Evolutionary conservation across 2,329 filamentous ascomycete species (phyloP).

Genomic region (Colletotrichum magnum): DNA sequence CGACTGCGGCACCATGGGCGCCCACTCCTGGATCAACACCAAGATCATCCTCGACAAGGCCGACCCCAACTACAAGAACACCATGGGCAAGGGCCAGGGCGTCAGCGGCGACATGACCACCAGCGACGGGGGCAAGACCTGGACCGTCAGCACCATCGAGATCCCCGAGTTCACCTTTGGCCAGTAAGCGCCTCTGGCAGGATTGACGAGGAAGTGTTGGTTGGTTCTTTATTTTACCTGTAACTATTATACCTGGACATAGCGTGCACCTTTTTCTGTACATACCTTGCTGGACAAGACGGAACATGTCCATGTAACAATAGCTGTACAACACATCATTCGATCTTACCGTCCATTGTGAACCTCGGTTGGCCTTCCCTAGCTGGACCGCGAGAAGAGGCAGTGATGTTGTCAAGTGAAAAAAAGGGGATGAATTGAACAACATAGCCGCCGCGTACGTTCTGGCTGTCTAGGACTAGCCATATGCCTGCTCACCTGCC

Average conservation of each 20-base stretch:
- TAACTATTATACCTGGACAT: constrained; percentile 20
- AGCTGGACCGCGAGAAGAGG: neutral
- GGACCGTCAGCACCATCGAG: constrained; percentile 30
- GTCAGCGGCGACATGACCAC: constrained; percentile 36
- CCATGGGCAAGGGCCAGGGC: constrained; percentile 34
- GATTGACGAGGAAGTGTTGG: neutral
- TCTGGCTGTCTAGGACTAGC: too few relatives aligned
- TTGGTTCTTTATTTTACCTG: neutral
- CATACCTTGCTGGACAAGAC: constrained; percentile 1
- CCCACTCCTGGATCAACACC: constrained; percentile 39
- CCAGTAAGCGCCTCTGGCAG: constrained; percentile 4
- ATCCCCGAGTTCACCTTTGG: constrained; percentile 36
- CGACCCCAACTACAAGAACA: constrained; percentile 35
- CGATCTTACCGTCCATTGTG: neutral
- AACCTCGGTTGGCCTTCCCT: too few relatives aligned
- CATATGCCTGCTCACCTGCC: too few relatives aligned
- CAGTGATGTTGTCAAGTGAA: neutral
- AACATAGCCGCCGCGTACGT: too few relatives aligned
- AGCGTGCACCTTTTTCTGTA: constrained; percentile 7
- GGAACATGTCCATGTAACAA: constrained; percentile 11
- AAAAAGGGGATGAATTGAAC: neutral
- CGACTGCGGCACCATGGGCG: constrained; percentile 73
- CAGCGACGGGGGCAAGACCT: constrained; percentile 35
- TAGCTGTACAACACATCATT: neutral
- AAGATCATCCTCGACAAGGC: constrained; percentile 37